Conservation (phyloP, 176 grass and related monocot genomes). For the Hyparrhenia diplandra region DNA sequence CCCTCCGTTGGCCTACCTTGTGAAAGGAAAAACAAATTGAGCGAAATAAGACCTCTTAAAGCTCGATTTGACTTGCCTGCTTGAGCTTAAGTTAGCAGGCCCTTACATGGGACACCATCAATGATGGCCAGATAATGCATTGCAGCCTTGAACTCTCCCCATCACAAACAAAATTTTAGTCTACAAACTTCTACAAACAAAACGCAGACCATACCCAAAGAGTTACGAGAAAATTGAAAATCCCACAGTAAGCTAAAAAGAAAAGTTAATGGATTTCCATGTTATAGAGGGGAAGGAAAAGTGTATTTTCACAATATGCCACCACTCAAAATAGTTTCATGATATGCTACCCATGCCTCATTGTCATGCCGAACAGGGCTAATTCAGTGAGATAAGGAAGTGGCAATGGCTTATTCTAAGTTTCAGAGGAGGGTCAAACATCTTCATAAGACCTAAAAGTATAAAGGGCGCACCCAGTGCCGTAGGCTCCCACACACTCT, state of each 20-base stretch:
- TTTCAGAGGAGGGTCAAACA: neutral
- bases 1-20: too few species aligned
- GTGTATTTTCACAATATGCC: neutral
- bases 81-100: neutral
- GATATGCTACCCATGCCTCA: neutral
- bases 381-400: neutral
- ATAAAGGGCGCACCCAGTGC: too few species aligned
- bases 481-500: too few species aligned
- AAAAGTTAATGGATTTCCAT: neutral
- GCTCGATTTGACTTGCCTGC: neutral
- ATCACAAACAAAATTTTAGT: too few species aligned
- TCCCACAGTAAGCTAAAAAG: neutral
- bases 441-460: neutral
- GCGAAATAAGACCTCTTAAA: constrained; percentile 1
- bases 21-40: too few species aligned
- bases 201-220: neutral
- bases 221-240: neutral
- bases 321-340: neutral
- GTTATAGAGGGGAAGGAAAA: neutral
- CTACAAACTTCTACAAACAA: too few species aligned
- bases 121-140: neutral
- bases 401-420: neutral
- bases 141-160: neutral
- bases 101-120: neutral
- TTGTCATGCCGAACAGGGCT: neutral